Base-by-base conservation (phyloP, 192 early-diverging fungal species). In the Backusella psychrophila region DNA sequence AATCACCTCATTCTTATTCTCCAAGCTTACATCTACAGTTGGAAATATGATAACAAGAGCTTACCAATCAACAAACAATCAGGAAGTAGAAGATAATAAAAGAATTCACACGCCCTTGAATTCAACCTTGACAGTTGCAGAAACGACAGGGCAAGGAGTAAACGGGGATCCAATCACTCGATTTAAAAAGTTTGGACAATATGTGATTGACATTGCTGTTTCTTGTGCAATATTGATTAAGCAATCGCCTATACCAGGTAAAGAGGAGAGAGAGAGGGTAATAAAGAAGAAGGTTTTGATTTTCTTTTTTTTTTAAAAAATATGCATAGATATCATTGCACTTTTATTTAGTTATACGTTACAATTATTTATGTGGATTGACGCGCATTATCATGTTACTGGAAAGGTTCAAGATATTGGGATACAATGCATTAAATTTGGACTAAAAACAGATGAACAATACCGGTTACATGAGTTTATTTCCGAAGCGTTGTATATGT, bases 401-500 rank as follows among this genome's bases (percentile, higher is more conserved):
- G 82, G 84, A 63, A 84, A 81, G 49, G 84, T 83, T 9, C 84
- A 86, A 79, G 81, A 89, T 39, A 69, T 89, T 46, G 77, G 82
- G 4, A 80, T 83, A 41, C 49, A 80, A 29, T 83, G 82, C 33
- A 80, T 89, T 9, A 86, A 85, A 71, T 73, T 82, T 38, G 79
- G 81, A n/a, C 74, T 89, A n/a, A 81, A 89, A 38, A 71, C 81
- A 17, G 86, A 89, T 68, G 86, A 86, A 67, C 81, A 89, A 66
- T 89, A 89, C 76, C 83, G 81, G 1, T 77, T 89, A 36, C 87
- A 89, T 56, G 84, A 85, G 70, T 80, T 78, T 35, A 77, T 85
- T 4, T 84, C 84, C 2, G 86, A 89, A 65, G 79, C 81, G 12
- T 53, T 87, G 34, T 89, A 84, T 53, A 85, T 81, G 2, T 75